Evolutionary conservation across 805 yeast genomes (phyloP).

Genomic region (Tanozyma kutaoensis): DNA sequence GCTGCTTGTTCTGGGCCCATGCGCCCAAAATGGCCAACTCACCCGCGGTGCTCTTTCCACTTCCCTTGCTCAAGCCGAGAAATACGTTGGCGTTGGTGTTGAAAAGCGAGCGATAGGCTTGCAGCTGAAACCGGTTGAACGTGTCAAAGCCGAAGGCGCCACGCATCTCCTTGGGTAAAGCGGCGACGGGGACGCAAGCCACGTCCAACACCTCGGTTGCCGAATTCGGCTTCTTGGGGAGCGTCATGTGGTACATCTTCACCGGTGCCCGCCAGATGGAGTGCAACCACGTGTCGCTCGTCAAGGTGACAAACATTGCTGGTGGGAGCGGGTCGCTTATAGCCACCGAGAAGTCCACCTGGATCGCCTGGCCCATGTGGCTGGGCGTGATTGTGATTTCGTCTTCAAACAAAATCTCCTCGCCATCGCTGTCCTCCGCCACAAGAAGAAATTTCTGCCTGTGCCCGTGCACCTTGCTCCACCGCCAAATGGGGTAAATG

Average conservation of each 20-base stretch:
- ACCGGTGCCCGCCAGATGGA: slow-evolving; percentile 54
- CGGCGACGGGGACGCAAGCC: slow-evolving; percentile 26
- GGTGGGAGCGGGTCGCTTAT: slow-evolving; percentile 48
- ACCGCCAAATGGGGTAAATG: slow-evolving; percentile 59
- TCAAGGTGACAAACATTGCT: slow-evolving; percentile 53
- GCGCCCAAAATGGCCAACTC: slow-evolving; percentile 62
- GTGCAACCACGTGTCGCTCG: slow-evolving; percentile 82
- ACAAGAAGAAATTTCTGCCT: slow-evolving; percentile 55
- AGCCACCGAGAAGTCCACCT: slow-evolving; percentile 54
- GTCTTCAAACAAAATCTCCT: slow-evolving; percentile 49
- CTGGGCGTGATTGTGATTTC: slow-evolving; percentile 35
- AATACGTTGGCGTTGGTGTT: slow-evolving; percentile 45
- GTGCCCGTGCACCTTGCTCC: slow-evolving; percentile 62
- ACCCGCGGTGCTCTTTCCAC: slow-evolving; percentile 61
- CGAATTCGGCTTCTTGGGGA: slow-evolving; percentile 55
- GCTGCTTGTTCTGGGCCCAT: slow-evolving; percentile 59
- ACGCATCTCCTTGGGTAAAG: slow-evolving; percentile 31
- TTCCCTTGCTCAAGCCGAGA: slow-evolving; percentile 62
- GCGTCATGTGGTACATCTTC: slow-evolving; percentile 30
- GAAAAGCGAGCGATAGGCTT: slow-evolving; percentile 48
- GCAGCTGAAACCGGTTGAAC: slow-evolving; percentile 69
- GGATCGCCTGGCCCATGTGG: slow-evolving; percentile 38
- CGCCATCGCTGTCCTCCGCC: slow-evolving; percentile 81
- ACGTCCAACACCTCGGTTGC: slow-evolving; percentile 45
- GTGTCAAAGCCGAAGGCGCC: slow-evolving; percentile 30